Percentiles rank a stretch among this genome's conserved stretches.
phyloP scores from a whole-genome alignment of 768 basidiomycete genomes.

The Phanerodontia chrysosporium region DNA sequence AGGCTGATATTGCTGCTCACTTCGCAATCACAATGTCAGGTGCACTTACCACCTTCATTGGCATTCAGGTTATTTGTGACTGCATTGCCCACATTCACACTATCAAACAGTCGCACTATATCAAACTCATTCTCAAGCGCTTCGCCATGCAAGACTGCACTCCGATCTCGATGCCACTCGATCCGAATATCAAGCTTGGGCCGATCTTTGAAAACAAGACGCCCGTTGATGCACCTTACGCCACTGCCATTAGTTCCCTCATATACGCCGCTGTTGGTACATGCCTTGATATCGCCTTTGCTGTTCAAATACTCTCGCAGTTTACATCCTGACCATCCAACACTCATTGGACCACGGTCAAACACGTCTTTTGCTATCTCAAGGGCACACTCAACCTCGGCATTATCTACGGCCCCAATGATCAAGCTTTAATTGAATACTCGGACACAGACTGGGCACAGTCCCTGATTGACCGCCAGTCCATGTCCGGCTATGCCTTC shows the following conservation, averaged over 20 bases:
- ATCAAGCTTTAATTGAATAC: conserved; percentile 27
- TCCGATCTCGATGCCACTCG: conserved; percentile 30
- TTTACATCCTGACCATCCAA: conserved; percentile 22
- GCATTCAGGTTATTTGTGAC: conserved; percentile 28
- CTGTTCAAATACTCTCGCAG: conserved; percentile 22
- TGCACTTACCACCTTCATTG: conserved; percentile 24
- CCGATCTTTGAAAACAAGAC: conserved; percentile 1
- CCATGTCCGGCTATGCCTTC: conserved; percentile 35
- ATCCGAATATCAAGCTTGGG: conserved; percentile 21
- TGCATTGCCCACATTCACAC: conserved; percentile 13
- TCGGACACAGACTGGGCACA: conserved; percentile 22
- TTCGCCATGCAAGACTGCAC: conserved; percentile 29
- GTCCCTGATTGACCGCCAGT: conserved; percentile 22
- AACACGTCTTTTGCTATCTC: conserved; percentile 35
- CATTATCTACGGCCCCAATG: conserved; percentile 21
- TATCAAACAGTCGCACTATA: conserved; percentile 25
- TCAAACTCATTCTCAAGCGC: conserved; percentile 18
- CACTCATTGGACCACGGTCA: conserved; percentile 34
- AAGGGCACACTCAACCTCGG: too few species aligned
- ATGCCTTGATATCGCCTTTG: conserved; percentile 29
- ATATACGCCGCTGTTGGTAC: too few species aligned
- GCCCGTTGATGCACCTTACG: conserved; percentile 11
- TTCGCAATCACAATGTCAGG: conserved; percentile 21
- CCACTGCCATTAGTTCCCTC: conserved; percentile 18
- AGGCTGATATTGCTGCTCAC: too few species aligned